Evolutionary conservation across 2,329 filamentous ascomycete species (phyloP).

Genomic region (Talaromyces sp.): DNA sequence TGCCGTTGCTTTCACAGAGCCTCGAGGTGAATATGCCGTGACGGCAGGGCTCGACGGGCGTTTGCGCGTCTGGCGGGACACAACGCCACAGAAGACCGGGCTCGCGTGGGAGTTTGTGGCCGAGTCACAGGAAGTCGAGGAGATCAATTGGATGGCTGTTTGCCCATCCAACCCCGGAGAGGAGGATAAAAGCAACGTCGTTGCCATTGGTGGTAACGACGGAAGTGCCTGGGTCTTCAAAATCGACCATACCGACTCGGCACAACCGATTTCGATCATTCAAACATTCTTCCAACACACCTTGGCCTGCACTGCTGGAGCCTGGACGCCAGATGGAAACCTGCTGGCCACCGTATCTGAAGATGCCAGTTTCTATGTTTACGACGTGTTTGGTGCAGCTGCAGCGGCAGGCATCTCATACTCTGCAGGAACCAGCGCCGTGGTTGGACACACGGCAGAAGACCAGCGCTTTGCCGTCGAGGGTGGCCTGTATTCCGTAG

Average conservation of each 20-base stretch:
- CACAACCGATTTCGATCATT: slow-evolving; percentile 68
- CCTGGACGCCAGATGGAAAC: slow-evolving; percentile 83
- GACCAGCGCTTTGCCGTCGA: slow-evolving; percentile 92
- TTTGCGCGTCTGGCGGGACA: slow-evolving; percentile 63
- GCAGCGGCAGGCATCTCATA: slow-evolving; percentile 58
- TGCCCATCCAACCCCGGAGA: slow-evolving; percentile 58
- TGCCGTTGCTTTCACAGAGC: slow-evolving; percentile 75
- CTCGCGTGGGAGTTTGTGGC: slow-evolving; percentile 62
- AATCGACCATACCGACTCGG: slow-evolving; percentile 62
- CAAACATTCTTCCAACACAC: slow-evolving; percentile 93
- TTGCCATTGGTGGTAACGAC: slow-evolving; percentile 84
- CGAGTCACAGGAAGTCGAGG: slow-evolving; percentile 83
- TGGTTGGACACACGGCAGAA: slow-evolving; percentile 69
- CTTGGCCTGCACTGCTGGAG: slow-evolving; percentile 76
- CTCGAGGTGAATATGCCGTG: slow-evolving; percentile 76
- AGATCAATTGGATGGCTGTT: slow-evolving; percentile 83
- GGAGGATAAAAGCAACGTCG: slow-evolving; percentile 64
- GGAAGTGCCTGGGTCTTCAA: slow-evolving; percentile 95
- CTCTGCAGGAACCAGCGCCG: slow-evolving; percentile 55
- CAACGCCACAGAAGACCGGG: slow-evolving; percentile 41
- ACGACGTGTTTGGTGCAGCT: slow-evolving; percentile 81
- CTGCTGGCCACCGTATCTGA: slow-evolving; percentile 85
- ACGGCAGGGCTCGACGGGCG: slow-evolving; percentile 84
- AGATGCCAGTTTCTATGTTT: slow-evolving; percentile 83
- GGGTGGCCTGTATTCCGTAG: slow-evolving; percentile 84